These are phyloP conservation scores for Fonsecaea erecta DNA, from an alignment of 2,329 filamentous ascomycete genomes.

Conservation along the genomic window DNA sequence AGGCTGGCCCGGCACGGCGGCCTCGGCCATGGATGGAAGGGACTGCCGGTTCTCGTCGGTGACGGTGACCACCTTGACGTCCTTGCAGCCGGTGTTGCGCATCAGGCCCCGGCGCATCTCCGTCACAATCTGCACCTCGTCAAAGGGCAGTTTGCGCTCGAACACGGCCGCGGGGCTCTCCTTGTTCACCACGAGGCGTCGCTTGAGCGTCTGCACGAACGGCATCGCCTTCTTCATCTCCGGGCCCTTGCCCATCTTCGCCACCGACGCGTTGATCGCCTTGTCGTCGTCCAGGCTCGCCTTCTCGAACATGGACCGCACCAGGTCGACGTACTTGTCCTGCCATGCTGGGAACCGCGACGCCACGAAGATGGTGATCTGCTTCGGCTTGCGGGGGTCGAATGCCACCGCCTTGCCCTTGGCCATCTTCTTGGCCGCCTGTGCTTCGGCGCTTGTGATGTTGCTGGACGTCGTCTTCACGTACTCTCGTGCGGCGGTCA, in stretches of 20 bases:
- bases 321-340: conserved; percentile 81
- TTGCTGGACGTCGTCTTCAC: conserved; percentile 74
- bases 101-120: conserved; percentile 81
- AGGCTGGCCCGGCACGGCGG: conserved; percentile 79
- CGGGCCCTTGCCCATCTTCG: conserved; percentile 63
- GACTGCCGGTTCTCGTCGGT: conserved; percentile 66
- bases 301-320: conserved; percentile 71
- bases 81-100: conserved; percentile 72
- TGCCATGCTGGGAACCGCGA: conserved; percentile 88
- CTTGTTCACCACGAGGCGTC: conserved; percentile 70
- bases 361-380: conserved; percentile 82
- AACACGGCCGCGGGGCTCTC: conserved; percentile 56
- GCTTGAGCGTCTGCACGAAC: conserved; percentile 87
- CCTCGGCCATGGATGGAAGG: conserved; percentile 66
- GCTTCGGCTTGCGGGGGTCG: conserved; percentile 90
- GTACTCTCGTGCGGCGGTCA: conserved; percentile 82
- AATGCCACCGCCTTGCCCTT: conserved; percentile 88
- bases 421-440: conserved; percentile 76
- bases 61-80: conserved; percentile 73
- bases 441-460: conserved; percentile 83
- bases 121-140: conserved; percentile 75
- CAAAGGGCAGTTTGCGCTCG: conserved; percentile 82
- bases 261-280: conserved; percentile 74
- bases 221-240: conserved; percentile 99
- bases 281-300: conserved; percentile 74